A percentile compares a stretch with the other conserved stretches of the same genome.
These are phyloP conservation scores for Talaromyces adpressus DNA, from an alignment of 495 filamentous ascomycete species.

Conservation along the genomic window DNA sequence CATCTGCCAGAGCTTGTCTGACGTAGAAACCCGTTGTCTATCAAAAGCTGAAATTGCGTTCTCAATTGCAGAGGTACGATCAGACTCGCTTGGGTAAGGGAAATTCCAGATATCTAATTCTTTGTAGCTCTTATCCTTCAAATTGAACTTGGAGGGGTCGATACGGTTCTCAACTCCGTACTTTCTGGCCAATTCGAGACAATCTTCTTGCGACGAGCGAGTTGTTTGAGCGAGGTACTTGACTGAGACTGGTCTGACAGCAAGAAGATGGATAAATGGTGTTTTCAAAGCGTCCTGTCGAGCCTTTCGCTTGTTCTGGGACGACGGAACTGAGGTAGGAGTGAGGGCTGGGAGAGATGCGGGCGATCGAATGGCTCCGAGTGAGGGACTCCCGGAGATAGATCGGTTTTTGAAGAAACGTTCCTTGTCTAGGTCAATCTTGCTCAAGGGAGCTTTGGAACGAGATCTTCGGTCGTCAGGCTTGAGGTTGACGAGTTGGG, in stretches of 20 bases:
- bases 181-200: slow-evolving; percentile 48
- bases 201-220: slow-evolving; percentile 49
- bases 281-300: slow-evolving; percentile 44
- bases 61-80: slow-evolving; percentile 73
- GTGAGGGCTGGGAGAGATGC: slow-evolving; percentile 26
- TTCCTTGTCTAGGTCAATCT: slow-evolving; percentile 39
- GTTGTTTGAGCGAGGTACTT: slow-evolving; percentile 51
- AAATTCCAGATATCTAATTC: slow-evolving; percentile 81
- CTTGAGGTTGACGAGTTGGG: slow-evolving; percentile 32
- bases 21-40: slow-evolving; percentile 61
- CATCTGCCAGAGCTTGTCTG: slow-evolving; percentile 73
- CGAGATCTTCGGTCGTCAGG: slow-evolving; percentile 22
- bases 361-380: slow-evolving; percentile 43
- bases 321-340: slow-evolving; percentile 42
- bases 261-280: slow-evolving; percentile 69
- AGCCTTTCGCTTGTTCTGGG: slow-evolving; percentile 45
- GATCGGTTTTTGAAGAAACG: slow-evolving; percentile 47
- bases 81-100: slow-evolving; percentile 55
- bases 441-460: slow-evolving; percentile 25
- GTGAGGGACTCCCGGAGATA: slow-evolving; percentile 55
- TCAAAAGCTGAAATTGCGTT: slow-evolving; percentile 80
- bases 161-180: slow-evolving; percentile 53
- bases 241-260: slow-evolving; percentile 50
- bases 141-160: slow-evolving; percentile 54
- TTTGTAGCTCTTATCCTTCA: slow-evolving; percentile 67